Percentiles rank a stretch among this genome's conserved stretches.
Conservation (phyloP, 1,284 basidiomycete species). For the Fomitopsis schrenkii region DNA sequence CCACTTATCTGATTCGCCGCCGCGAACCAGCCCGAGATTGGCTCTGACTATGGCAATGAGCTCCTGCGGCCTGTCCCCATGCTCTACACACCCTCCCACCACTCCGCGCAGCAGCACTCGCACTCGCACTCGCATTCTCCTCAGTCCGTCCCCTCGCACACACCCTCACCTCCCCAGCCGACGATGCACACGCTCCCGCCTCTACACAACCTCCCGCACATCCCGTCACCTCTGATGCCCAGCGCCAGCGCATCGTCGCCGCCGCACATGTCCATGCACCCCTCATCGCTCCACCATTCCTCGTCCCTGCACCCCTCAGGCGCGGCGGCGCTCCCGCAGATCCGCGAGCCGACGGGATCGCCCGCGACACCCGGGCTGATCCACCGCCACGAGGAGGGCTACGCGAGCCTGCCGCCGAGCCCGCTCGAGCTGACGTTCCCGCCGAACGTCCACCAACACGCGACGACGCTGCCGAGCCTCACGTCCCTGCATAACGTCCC, state of each 20-base stretch:
- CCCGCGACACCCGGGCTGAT: conserved; percentile 20
- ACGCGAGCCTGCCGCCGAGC: conserved; percentile 26
- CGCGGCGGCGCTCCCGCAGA: conserved; percentile 1
- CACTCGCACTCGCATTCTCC: neutral
- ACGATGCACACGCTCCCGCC: neutral
- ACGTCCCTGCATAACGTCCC: conserved; percentile 1
- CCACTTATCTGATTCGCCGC: neutral
- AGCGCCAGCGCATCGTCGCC: neutral
- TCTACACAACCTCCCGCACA: neutral
- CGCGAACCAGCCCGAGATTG: conserved; percentile 12
- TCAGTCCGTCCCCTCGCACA: neutral
- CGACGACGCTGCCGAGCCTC: conserved; percentile 2
- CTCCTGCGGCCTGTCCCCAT: conserved; percentile 1
- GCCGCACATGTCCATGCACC: conserved; percentile 8
- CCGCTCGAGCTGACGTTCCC: conserved; percentile 25
- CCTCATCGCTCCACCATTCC: conserved; percentile 5
- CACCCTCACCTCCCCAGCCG: neutral
- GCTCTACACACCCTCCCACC: neutral
- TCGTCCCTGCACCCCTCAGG: neutral
- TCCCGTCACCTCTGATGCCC: neutral
- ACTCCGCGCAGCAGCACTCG: neutral
- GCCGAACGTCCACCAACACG: neutral
- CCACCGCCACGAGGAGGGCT: conserved; percentile 26
- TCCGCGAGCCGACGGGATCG: conserved; percentile 4
- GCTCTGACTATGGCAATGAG: conserved; percentile 9